Percentiles rank a stretch among this genome's conserved stretches.
Evolutionary conservation across 345 rosid genomes (phyloP).

Genomic region (Turritis glabra): DNA sequence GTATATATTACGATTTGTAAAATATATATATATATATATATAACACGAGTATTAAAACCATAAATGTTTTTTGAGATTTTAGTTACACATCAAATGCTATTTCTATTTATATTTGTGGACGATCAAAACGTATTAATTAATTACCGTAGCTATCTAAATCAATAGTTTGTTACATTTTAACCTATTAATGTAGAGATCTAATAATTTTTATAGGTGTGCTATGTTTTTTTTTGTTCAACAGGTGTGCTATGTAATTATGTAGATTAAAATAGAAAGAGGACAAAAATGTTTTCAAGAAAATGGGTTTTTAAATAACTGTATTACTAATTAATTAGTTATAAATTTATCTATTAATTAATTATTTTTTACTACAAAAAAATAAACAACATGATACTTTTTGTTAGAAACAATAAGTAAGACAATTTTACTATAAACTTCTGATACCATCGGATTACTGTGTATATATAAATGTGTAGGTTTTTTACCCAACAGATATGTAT

Average conservation of each 20-base stretch:
- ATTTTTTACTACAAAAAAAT: too few species aligned
- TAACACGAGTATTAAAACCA: not conserved
- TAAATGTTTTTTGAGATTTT: not conserved
- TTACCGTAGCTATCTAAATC: not conserved
- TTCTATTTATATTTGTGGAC: slow-evolving; percentile 3
- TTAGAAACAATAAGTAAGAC: not conserved
- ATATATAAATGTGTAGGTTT: not conserved
- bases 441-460: too few species aligned
- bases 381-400: too few species aligned
- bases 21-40: not conserved
- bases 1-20: too few species aligned
- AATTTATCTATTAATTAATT: too few species aligned
- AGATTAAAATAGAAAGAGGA: too few species aligned
- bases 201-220: not conserved
- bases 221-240: too few species aligned
- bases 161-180: not conserved
- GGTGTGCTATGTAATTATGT: not conserved
- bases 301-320: too few species aligned
- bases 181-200: not conserved
- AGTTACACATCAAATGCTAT: not conserved
- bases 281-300: too few species aligned
- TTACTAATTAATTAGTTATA: too few species aligned
- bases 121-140: not conserved
- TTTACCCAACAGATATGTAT: not conserved
- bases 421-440: not conserved